Evolutionary conservation across 164 flowering plant genomes (phyloP).

Genomic region (Malania oleifera): DNA sequence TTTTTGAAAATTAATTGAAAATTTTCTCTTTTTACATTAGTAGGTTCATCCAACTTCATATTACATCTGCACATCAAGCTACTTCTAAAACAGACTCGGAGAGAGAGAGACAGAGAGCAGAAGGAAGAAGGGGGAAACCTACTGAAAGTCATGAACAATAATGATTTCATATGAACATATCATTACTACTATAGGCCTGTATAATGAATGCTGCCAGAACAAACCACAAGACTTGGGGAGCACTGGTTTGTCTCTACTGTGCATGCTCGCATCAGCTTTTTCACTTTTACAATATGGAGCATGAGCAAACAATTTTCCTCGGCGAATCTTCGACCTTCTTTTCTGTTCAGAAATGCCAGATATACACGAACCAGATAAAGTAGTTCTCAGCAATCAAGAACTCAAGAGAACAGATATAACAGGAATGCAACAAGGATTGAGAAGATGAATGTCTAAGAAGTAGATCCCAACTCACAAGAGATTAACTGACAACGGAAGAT

Average conservation of each 20-base stretch:
- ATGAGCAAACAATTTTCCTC: conserved; percentile 43
- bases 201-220: conserved; percentile 13
- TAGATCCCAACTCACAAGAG: too few species aligned
- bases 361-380: background rate
- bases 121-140: background rate
- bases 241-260: conserved; percentile 3
- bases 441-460: too few species aligned
- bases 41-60: conserved; percentile 15
- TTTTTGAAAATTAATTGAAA: conserved; percentile 9
- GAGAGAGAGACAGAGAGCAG: background rate
- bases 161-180: conserved; percentile 11
- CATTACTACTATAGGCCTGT: conserved; percentile 8
- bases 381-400: background rate
- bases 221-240: background rate
- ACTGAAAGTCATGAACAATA: conserved; percentile 2
- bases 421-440: background rate
- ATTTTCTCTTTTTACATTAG: conserved; percentile 17
- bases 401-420: background rate
- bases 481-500: too few species aligned
- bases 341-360: conserved; percentile 30
- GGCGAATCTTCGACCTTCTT: conserved; percentile 59
- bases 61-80: conserved; percentile 10
- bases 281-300: conserved; percentile 46
- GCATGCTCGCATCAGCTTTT: background rate
- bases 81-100: too few species aligned